Base-by-base conservation (phyloP, 768 basidiomycete species). In the Suillus weaverae region DNA sequence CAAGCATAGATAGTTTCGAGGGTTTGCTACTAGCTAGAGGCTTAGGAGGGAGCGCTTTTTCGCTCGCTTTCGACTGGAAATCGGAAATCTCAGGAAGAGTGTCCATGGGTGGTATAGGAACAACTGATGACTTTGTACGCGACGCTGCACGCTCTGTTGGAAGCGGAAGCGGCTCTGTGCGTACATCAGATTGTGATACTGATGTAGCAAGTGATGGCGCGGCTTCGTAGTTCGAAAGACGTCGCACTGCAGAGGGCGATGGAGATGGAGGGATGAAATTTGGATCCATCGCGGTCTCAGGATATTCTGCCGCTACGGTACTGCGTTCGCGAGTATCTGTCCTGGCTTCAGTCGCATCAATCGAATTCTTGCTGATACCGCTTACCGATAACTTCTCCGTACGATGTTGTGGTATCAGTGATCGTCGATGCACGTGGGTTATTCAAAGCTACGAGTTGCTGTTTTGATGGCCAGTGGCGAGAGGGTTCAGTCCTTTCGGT, bases 1-100 rank as follows among this genome's bases (percentile, higher is more conserved):
- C 90, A 22, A 92, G 77, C 64, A 82, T 81, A 2, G 89, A 87
- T 44, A 93, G 77, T 70, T 90, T 92, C 9, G 91, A 92, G 66
- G 84, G 85, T 69, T 81, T 84, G 48, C 64, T 64, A 55, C 71
- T 38, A 66, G 73, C 36, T 68, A 69, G 35, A 68, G 64, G 61
- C 66, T 51, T 71, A 63, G 67, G 75, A 32, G 48, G 66, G 7
- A 63, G 76, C 4, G 77, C 68, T 44, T 67, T 72, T 50, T 66
- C 69, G 55, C 73, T 82, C 26, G 83, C 82, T 74, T 83, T 84
- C 43, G 85, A 85, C 63, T 76, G 73, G 62, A 78, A 74, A 72
- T 87, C 85, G 5, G 85, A 81, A 30, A 87, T 86, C 22, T 87
- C 83, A 22, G 87, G 85, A 32, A 86, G 80, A 56, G 76, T 79